Evolutionary conservation across 2,329 filamentous ascomycete species (phyloP).

Genomic region (Penicillium occitanis): DNA sequence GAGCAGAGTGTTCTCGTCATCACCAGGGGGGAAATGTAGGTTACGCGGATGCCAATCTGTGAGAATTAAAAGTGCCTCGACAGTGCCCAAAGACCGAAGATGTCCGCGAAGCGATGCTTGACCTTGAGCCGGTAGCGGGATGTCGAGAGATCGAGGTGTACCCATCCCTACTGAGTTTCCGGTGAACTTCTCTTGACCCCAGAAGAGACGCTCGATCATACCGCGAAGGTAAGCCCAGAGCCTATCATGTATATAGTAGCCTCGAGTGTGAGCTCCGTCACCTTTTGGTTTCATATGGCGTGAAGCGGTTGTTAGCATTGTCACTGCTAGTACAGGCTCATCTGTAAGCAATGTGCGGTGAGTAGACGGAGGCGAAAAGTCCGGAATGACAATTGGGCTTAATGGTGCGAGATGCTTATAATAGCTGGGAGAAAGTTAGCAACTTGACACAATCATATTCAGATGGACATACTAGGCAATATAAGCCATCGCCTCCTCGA

Average conservation of each 20-base stretch:
- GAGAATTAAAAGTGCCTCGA: constrained; percentile 89
- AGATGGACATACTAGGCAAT: constrained; percentile 71
- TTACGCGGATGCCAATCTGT: constrained; percentile 97
- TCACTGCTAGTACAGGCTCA: constrained; percentile 89
- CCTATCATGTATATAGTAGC: constrained; percentile 90
- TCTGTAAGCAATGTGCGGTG: constrained; percentile 80
- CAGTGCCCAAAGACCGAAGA: constrained; percentile 83
- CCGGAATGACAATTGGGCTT: constrained; percentile 89
- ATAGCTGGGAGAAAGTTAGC: constrained; percentile 59
- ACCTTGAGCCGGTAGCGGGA: constrained; percentile 53
- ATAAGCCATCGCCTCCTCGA: constrained; percentile 88
- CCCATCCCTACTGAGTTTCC: constrained; percentile 62
- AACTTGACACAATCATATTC: constrained; percentile 19
- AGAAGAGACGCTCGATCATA: constrained; percentile 93
- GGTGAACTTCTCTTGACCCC: constrained; percentile 94
- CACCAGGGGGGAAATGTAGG: constrained; percentile 80
- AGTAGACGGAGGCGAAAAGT: constrained; percentile 77
- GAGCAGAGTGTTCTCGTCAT: constrained; percentile 64
- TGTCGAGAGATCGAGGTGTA: constrained; percentile 68
- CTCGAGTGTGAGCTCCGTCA: constrained; percentile 76
- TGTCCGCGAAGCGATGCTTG: constrained; percentile 65
- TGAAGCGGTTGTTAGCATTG: constrained; percentile 85
- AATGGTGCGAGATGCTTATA: constrained; percentile 88
- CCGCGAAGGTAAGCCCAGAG: constrained; percentile 91
- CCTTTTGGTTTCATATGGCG: constrained; percentile 79